A percentile compares a stretch with the other conserved stretches of the same genome.
Conservation (phyloP, 2,329 filamentous ascomycete species). For the Cercospora sp. region DNA sequence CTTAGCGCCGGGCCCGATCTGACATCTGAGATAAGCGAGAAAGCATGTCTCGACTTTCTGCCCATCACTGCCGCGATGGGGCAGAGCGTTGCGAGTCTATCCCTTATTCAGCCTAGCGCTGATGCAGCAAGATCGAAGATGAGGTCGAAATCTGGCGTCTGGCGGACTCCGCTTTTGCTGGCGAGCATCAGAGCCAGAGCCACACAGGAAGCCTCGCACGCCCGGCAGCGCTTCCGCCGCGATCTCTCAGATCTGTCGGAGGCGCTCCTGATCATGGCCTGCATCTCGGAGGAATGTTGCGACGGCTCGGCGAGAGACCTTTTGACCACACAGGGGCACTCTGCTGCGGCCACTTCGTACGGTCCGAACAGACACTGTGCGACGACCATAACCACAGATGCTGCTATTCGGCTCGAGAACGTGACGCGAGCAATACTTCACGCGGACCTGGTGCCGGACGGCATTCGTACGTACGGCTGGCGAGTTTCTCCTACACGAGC, state of each 20-base stretch:
- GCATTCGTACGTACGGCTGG: background rate
- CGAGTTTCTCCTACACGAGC: background rate
- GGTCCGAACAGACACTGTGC: background rate
- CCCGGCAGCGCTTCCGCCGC: background rate
- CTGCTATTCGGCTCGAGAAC: background rate
- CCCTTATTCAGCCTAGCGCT: background rate
- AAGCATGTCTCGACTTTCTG: background rate
- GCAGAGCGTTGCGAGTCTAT: background rate
- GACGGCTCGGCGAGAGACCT: background rate
- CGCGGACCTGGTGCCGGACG: background rate
- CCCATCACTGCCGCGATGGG: slow-evolving; percentile 1
- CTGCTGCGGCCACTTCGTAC: background rate
- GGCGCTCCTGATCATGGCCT: background rate
- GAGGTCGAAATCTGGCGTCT: slow-evolving; percentile 5
- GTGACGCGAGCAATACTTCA: background rate
- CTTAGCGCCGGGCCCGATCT: slow-evolving; percentile 5
- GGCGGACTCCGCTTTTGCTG: background rate
- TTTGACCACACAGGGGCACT: background rate
- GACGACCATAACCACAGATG: background rate
- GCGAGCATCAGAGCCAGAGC: background rate
- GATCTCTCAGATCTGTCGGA: background rate
- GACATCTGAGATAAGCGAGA: slow-evolving; percentile 12
- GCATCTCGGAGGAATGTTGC: background rate
- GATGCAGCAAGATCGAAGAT: slow-evolving; percentile 4
- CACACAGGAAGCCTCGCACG: background rate